These are phyloP conservation scores for Yarrowia osloensis DNA, from an alignment of 805 yeast species.

Conservation along the genomic window DNA sequence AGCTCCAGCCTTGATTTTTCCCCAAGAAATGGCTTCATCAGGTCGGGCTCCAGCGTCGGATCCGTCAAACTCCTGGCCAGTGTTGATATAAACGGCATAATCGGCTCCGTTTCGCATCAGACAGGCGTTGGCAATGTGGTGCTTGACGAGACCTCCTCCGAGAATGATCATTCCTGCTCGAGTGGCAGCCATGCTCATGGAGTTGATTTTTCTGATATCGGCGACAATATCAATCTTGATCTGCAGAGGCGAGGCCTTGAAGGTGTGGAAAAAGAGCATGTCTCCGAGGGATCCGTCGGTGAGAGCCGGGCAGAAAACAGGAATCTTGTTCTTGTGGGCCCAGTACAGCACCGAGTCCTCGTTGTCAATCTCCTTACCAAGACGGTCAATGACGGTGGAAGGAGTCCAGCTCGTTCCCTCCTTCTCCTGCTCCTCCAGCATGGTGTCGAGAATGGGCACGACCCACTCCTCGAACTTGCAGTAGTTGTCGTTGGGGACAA, in stretches of 20 bases:
- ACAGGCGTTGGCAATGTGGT: conserved; percentile 97
- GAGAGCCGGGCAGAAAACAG: conserved; percentile 94
- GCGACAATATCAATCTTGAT: conserved; percentile 89
- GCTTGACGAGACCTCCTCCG: conserved; percentile 96
- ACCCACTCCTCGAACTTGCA: conserved; percentile 99
- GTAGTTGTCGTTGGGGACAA: conserved; percentile 97
- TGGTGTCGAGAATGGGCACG: conserved; percentile 84
- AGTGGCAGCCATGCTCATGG: conserved; percentile 92
- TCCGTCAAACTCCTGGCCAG: conserved; percentile 98
- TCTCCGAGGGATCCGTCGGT: conserved; percentile 99
- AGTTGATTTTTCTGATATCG: conserved; percentile 88
- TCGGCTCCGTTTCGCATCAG: conserved; percentile 99
- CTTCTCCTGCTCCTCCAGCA: conserved; percentile 85
- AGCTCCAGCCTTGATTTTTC: conserved; percentile 95
- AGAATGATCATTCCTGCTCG: conserved; percentile 93
- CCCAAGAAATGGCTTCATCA: conserved; percentile 99
- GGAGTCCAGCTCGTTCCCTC: conserved; percentile 83
- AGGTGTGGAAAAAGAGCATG: conserved; percentile 98
- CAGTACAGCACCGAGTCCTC: conserved; percentile 93
- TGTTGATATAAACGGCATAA: conserved; percentile 93
- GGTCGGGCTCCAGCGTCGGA: conserved; percentile 99
- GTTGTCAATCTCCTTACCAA: conserved; percentile 93
- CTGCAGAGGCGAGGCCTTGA: conserved; percentile 88
- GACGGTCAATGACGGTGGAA: conserved; percentile 82
- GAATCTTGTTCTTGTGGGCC: conserved; percentile 97